Conservation (phyloP, 2,329 filamentous ascomycete species). For the Venturia aucupariae region DNA sequence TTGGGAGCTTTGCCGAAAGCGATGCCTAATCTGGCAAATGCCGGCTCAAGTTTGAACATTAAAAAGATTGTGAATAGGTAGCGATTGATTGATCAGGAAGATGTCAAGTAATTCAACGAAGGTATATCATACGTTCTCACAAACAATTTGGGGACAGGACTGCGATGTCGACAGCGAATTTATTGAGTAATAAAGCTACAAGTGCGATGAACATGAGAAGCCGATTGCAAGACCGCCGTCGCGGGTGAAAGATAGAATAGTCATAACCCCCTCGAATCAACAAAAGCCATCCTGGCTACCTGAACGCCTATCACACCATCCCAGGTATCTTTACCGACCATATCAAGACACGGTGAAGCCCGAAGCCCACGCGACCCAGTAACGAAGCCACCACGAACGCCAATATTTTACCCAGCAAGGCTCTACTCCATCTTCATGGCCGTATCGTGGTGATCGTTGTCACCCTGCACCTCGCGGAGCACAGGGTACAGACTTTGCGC, state of each 20-base stretch:
- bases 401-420: neutral
- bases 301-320: neutral
- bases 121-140: no score
- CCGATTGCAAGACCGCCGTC: neutral
- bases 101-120: no score
- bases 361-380: neutral
- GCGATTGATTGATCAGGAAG: no score
- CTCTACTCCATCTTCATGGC: constrained; percentile 5
- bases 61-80: neutral
- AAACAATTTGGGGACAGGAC: no score
- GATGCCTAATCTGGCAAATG: neutral
- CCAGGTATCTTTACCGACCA: neutral
- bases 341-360: neutral
- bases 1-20: constrained; percentile 1
- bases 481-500: constrained; percentile 33
- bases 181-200: neutral
- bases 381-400: neutral
- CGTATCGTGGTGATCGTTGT: constrained; percentile 1
- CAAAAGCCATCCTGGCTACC: neutral
- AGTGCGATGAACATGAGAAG: neutral
- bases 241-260: neutral
- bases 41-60: neutral
- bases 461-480: constrained; percentile 29
- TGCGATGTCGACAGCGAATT: neutral
- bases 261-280: neutral